phyloP scores from a whole-genome alignment of 257 asterid species.

The Voacanga thouarsii region DNA sequence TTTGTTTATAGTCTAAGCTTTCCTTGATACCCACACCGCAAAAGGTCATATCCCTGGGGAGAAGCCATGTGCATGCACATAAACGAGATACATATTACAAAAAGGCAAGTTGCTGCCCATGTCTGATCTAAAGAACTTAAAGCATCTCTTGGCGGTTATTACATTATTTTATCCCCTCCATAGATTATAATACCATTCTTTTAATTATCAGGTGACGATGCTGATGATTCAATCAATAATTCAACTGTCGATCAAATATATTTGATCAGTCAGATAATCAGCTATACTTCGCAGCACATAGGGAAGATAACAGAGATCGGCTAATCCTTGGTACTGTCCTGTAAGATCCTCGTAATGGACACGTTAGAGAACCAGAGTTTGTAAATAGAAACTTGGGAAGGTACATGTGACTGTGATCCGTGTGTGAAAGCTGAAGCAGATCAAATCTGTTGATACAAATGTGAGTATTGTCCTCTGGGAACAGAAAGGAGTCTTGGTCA shows the following conservation, averaged over 20 bases:
- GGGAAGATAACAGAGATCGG: no score
- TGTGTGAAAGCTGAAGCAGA: not conserved
- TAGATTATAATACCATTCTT: no score
- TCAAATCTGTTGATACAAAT: not conserved
- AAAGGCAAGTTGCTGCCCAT: slow-evolving; percentile 10
- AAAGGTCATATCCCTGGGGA: not conserved
- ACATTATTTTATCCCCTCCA: not conserved
- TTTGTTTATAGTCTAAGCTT: not conserved
- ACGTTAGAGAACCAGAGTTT: no score
- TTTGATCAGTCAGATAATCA: not conserved
- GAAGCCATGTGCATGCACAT: slow-evolving; percentile 12
- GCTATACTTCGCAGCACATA: not conserved
- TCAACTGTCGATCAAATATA: not conserved
- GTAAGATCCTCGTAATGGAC: no score
- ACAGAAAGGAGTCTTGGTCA: slow-evolving; percentile 1
- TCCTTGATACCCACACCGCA: not conserved
- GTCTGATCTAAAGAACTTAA: not conserved
- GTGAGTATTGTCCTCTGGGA: not conserved
- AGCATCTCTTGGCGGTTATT: slow-evolving; percentile 13
- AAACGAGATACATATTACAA: not conserved
- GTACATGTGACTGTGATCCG: not conserved
- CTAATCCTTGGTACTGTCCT: not conserved
- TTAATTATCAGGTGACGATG: not conserved
- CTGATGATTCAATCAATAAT: not conserved
- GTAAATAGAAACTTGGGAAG: not conserved